phyloP scores from a whole-genome alignment of 345 rosid species.

The Brassica juncea region DNA sequence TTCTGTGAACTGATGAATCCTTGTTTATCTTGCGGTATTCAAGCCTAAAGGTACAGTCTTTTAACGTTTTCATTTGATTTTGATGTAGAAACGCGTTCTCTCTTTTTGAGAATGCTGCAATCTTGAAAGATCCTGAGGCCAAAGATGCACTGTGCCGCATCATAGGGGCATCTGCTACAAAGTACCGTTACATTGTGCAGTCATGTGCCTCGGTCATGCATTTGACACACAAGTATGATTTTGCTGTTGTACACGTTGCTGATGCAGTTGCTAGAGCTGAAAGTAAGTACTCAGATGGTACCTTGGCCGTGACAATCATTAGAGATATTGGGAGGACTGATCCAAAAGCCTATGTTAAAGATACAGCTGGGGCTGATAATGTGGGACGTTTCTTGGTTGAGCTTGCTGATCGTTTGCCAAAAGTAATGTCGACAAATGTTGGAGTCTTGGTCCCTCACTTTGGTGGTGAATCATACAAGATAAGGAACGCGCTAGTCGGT shows the following conservation, averaged over 20 bases:
- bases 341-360: constrained; percentile 82
- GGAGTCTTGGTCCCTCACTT: constrained; percentile 90
- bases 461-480: constrained; percentile 97
- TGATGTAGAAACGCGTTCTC: constrained; percentile 70
- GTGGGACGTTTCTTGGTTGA: constrained; percentile 94
- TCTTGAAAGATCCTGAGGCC: constrained; percentile 72
- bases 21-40: constrained; percentile 2
- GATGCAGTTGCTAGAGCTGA: constrained; percentile 93
- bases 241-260: constrained; percentile 77
- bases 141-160: constrained; percentile 85
- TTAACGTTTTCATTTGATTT: constrained; percentile 19
- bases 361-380: constrained; percentile 92
- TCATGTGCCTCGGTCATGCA: constrained; percentile 88
- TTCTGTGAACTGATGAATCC: constrained; percentile 26
- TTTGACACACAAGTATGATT: constrained; percentile 88
- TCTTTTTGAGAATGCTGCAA: constrained; percentile 72
- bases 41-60: too few relatives aligned
- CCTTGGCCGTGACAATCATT: constrained; percentile 74
- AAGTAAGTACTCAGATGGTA: constrained; percentile 89
- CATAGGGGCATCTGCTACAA: constrained; percentile 79
- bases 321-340: constrained; percentile 95
- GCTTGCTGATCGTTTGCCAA: constrained; percentile 87
- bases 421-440: constrained; percentile 75
- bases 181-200: constrained; percentile 74
- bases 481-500: constrained; percentile 84